These are phyloP conservation scores for Crithidia fasciculata DNA, from an alignment of 208 protist genomes.

Conservation along the genomic window DNA sequence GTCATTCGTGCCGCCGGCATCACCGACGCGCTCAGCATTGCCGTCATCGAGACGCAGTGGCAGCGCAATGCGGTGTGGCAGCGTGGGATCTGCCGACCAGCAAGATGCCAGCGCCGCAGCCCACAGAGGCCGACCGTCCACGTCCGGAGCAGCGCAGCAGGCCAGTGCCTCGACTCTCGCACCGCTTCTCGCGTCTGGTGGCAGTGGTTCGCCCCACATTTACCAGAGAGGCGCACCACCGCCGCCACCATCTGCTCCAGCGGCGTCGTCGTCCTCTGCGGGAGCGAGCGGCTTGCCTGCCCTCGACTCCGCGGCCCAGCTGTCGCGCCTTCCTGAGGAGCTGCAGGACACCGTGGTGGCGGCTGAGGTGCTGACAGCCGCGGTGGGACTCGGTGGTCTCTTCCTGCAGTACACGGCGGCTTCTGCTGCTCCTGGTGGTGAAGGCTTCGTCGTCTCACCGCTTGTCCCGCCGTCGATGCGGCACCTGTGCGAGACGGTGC, in stretches of 20 bases:
- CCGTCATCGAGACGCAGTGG: constrained; percentile 89
- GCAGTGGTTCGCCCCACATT: neutral
- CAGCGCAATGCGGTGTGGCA: constrained; percentile 21
- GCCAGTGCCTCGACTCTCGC: constrained; percentile 8
- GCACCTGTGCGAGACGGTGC: constrained; percentile 65
- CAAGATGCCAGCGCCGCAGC: neutral
- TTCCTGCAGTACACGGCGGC: constrained; percentile 35
- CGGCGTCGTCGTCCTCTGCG: neutral
- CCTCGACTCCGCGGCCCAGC: constrained; percentile 41
- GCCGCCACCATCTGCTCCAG: neutral
- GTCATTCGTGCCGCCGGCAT: constrained; percentile 79
- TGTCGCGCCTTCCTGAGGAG: constrained; percentile 74
- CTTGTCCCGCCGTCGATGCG: constrained; percentile 73
- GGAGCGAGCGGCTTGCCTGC: neutral
- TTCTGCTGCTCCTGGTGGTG: neutral
- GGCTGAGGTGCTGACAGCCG: constrained; percentile 66
- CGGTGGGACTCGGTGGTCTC: constrained; percentile 64
- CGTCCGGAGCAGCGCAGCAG: neutral
- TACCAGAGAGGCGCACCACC: neutral
- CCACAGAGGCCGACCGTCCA: neutral
- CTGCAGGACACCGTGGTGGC: constrained; percentile 80
- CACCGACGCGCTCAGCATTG: constrained; percentile 76
- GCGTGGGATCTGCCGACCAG: neutral
- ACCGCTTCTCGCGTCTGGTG: constrained; percentile 12
- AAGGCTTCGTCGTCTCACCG: constrained; percentile 61